Conservation (phyloP, 1,139 yeast genomes). For the Zygoascus meyerae region DNA sequence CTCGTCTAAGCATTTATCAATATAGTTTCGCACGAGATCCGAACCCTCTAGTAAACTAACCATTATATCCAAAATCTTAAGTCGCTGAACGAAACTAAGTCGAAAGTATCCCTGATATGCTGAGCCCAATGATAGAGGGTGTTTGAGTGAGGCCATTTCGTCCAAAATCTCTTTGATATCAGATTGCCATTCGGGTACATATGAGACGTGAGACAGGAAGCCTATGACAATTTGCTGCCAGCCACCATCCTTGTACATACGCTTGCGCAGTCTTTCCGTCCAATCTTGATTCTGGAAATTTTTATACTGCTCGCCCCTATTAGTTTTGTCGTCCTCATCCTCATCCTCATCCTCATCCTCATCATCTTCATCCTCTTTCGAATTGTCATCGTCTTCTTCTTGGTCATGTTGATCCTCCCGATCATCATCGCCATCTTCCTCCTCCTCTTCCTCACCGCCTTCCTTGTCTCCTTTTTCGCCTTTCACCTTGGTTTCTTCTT, state of each 20-base stretch:
- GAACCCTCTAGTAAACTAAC: slow-evolving; percentile 56
- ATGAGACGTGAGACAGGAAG: slow-evolving; percentile 50
- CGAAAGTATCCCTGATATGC: slow-evolving; percentile 49
- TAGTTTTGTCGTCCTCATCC: slow-evolving; percentile 22
- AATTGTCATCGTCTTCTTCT: slow-evolving; percentile 18
- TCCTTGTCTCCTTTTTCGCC: too few species aligned
- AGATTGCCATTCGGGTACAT: slow-evolving; percentile 49
- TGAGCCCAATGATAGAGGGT: slow-evolving; percentile 45
- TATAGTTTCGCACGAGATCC: slow-evolving; percentile 51
- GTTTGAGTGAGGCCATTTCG: slow-evolving; percentile 51
- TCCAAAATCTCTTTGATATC: slow-evolving; percentile 45
- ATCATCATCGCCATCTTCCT: slow-evolving; percentile 19
- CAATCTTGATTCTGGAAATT: slow-evolving; percentile 61
- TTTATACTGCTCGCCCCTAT: slow-evolving; percentile 40
- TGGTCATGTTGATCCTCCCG: too few species aligned
- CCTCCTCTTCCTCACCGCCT: too few species aligned
- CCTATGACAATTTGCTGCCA: slow-evolving; percentile 82
- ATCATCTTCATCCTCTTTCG: slow-evolving; percentile 19
- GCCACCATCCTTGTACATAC: slow-evolving; percentile 75
- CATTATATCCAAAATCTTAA: slow-evolving; percentile 50
- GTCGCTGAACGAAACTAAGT: slow-evolving; percentile 45
- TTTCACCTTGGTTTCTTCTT: slow-evolving; percentile 18
- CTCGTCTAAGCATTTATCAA: slow-evolving; percentile 65
- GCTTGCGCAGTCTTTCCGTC: slow-evolving; percentile 68
- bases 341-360: slow-evolving; percentile 21